Conservation (phyloP, 2,329 filamentous ascomycete genomes). For the Annulohypoxylon truncatum region DNA sequence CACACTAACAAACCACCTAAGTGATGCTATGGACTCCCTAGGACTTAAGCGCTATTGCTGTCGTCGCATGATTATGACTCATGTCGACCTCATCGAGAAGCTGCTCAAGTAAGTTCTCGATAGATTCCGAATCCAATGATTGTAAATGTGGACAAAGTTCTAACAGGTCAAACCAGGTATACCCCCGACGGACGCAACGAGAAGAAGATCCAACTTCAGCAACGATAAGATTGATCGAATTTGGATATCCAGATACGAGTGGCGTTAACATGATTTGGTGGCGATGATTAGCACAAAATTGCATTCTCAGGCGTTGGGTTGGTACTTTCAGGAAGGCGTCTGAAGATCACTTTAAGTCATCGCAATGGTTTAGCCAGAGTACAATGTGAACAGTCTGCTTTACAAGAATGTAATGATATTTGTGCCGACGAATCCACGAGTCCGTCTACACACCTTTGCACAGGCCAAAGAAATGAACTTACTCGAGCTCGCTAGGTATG, state of each 20-base stretch:
- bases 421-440: slow-evolving; percentile 9
- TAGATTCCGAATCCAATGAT: neutral
- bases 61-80: slow-evolving; percentile 99
- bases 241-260: neutral
- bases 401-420: neutral
- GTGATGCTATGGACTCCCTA: slow-evolving; percentile 95
- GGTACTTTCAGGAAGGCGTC: slow-evolving; percentile 37
- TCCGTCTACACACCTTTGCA: slow-evolving; percentile 3
- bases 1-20: slow-evolving; percentile 56
- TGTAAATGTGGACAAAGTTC: neutral
- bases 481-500: no score
- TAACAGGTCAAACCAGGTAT: slow-evolving; percentile 58
- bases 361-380: slow-evolving; percentile 14
- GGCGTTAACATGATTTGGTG: slow-evolving; percentile 7
- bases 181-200: slow-evolving; percentile 72
- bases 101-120: slow-evolving; percentile 79
- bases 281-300: slow-evolving; percentile 29
- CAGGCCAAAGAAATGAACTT: neutral
- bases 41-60: slow-evolving; percentile 97
- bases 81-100: slow-evolving; percentile 99
- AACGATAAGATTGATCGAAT: slow-evolving; percentile 30
- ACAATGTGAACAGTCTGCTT: slow-evolving; percentile 17
- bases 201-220: slow-evolving; percentile 64
- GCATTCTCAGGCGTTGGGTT: slow-evolving; percentile 50
- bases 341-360: slow-evolving; percentile 16